phyloP scores from a whole-genome alignment of 495 filamentous ascomycete genomes.

The Entonaema liquescens region DNA sequence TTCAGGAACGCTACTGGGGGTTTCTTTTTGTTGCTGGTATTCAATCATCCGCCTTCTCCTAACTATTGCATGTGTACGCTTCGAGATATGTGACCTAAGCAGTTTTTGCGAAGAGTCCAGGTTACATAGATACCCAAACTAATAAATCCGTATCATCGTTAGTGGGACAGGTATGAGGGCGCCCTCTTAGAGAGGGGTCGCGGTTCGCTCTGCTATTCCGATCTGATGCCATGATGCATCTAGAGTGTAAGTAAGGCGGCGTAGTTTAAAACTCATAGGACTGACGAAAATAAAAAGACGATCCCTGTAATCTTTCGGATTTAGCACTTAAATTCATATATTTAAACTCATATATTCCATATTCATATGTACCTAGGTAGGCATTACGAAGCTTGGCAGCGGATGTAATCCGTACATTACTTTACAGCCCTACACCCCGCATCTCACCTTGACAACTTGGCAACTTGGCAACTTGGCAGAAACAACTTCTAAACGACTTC shows the following conservation, averaged over 20 bases:
- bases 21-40: slow-evolving; percentile 1
- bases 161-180: neutral
- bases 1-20: neutral
- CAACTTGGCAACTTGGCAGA: neutral
- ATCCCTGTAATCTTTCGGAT: neutral
- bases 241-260: too few relatives aligned
- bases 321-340: too few relatives aligned
- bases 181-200: neutral
- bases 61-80: neutral
- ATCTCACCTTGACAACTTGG: neutral
- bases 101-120: neutral
- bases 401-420: neutral
- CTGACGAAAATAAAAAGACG: too few relatives aligned
- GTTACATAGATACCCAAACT: slow-evolving; percentile 14
- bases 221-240: neutral
- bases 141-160: neutral
- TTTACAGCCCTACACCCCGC: neutral
- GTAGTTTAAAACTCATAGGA: too few relatives aligned
- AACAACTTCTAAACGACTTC: neutral
- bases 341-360: too few relatives aligned
- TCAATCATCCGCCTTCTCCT: slow-evolving; percentile 5
- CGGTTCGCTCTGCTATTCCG: neutral
- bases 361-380: too few relatives aligned
- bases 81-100: slow-evolving; percentile 5
- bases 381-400: slow-evolving; percentile 1